Percentiles rank a stretch among this genome's conserved stretches.
These are phyloP conservation scores for Bauhinia variegata DNA, from an alignment of 306 rosid genomes.

Conservation along the genomic window DNA sequence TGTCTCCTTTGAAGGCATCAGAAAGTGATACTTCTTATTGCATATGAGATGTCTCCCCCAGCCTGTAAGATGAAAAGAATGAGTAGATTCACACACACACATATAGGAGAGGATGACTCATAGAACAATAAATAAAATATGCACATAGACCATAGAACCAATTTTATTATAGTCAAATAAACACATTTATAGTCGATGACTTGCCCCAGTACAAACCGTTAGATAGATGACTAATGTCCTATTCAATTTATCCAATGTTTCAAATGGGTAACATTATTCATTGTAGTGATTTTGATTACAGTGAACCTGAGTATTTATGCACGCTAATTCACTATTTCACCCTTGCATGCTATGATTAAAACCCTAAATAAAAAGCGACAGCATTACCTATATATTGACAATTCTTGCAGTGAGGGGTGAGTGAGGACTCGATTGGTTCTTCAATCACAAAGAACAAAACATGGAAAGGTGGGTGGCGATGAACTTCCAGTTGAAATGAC, in stretches of 20 bases:
- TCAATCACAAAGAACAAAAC: constrained; percentile 66
- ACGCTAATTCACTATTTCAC: too few relatives aligned
- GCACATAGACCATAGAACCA: too few relatives aligned
- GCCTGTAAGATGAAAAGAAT: constrained; percentile 42
- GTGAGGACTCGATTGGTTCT: constrained; percentile 56
- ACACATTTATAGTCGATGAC: too few relatives aligned
- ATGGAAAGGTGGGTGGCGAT: constrained; percentile 74
- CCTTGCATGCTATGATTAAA: neutral
- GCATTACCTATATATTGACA: constrained; percentile 83
- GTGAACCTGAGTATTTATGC: too few relatives aligned
- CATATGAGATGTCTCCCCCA: constrained; percentile 85
- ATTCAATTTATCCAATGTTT: too few relatives aligned
- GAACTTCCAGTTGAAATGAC: constrained; percentile 84
- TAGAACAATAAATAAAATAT: too few relatives aligned
- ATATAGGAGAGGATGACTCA: neutral
- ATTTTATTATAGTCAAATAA: too few relatives aligned
- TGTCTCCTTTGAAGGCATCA: constrained; percentile 77
- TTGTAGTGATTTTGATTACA: too few relatives aligned
- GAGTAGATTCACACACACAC: too few relatives aligned
- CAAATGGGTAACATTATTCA: too few relatives aligned
- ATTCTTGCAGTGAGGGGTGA: constrained; percentile 66
- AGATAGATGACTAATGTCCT: too few relatives aligned
- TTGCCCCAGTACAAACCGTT: too few relatives aligned
- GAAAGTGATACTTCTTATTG: constrained; percentile 87
- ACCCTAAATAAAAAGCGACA: neutral